Percentiles rank a stretch among this genome's conserved stretches.
Evolutionary conservation across 2,329 filamentous ascomycete genomes (phyloP).

Genomic region (Colletotrichum gigasporum): DNA sequence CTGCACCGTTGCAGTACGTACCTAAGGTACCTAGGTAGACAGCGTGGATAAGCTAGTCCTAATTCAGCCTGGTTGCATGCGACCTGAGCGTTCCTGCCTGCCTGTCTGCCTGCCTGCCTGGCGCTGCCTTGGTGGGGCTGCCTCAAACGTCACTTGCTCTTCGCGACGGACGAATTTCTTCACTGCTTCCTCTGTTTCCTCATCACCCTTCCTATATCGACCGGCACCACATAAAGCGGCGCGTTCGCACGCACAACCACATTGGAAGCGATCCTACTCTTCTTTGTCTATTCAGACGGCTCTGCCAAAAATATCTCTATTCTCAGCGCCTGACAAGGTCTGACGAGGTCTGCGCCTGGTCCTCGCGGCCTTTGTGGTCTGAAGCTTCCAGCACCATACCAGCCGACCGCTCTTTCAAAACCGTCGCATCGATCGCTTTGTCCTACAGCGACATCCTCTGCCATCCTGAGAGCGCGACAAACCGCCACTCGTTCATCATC

Average conservation of each 20-base stretch:
- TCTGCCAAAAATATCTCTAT: not conserved
- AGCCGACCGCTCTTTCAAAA: not conserved
- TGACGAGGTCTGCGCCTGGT: slow-evolving; percentile 17
- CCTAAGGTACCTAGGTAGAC: not conserved
- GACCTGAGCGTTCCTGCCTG: slow-evolving; percentile 24
- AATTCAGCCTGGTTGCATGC: slow-evolving; percentile 16
- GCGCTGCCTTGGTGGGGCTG: slow-evolving; percentile 27
- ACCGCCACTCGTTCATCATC: not conserved
- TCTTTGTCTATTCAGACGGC: not conserved
- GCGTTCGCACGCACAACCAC: not conserved
- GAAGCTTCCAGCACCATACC: slow-evolving; percentile 5
- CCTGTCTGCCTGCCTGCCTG: slow-evolving; percentile 10
- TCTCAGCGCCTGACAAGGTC: not conserved
- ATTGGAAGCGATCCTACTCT: not conserved
- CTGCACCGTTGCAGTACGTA: no score
- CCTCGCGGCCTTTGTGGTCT: slow-evolving; percentile 4
- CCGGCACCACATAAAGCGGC: not conserved
- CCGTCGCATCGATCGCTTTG: not conserved
- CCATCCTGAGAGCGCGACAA: not conserved
- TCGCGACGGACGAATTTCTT: slow-evolving; percentile 32
- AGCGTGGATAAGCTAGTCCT: slow-evolving; percentile 3
- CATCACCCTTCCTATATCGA: not conserved
- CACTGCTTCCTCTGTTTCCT: not conserved
- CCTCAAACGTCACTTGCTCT: slow-evolving; percentile 34
- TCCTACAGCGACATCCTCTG: not conserved